Evolutionary conservation across 2,329 filamentous ascomycete species (phyloP), one percentile per base, ranked within the genome.

Genomic region (Orbilia javanica): DNA sequence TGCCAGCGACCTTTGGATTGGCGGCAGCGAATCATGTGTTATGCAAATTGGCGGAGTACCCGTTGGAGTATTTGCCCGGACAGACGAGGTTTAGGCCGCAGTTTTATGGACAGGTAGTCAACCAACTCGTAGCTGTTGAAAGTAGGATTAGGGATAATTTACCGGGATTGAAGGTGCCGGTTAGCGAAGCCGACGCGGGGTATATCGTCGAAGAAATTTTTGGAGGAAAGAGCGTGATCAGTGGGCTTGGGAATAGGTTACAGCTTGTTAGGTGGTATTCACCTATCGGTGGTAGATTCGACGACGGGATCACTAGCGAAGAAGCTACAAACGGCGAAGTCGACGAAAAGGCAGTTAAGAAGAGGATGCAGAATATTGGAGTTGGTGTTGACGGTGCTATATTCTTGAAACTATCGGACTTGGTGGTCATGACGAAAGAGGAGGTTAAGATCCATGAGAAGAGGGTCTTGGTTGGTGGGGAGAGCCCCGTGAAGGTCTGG

Each of bases 1-100:
- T 99, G 94, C 96, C 96, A 0, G 95, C 96, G 1, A 91, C 98
- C 0, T 99, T 99, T 83, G 96, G 96, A 7, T 92, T 97, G 70
- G 92, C 92, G 0, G 89, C 93, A 7, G 96, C 96, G 3, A 99
- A 98, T 84, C 93, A 98, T 83, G 90, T 98, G 76, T 95, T 99
- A 80, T 88, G 97, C 70, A 89, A 90, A 73, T 89, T 98, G 55
- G 85, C 88, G 80, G 92, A 90, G 6, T 99, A 99, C 82, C 96
- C 96, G 0, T 89, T 92, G 57, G 94, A 97, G 79, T 97, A 96
- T 83, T 86, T 93, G 0, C 89, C 91, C 0, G 90, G 89, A 65
- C 97, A 97, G 84, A 90, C 90, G 8, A 88, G 75, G 27, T 79
- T 79, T 39, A 13, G 95, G 15, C 93, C 97, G 57, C 97, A 97